Percentiles rank a stretch among this genome's conserved stretches.
Evolutionary conservation across 2,329 filamentous ascomycete species (phyloP).

Genomic region (Fusarium nodosum): DNA sequence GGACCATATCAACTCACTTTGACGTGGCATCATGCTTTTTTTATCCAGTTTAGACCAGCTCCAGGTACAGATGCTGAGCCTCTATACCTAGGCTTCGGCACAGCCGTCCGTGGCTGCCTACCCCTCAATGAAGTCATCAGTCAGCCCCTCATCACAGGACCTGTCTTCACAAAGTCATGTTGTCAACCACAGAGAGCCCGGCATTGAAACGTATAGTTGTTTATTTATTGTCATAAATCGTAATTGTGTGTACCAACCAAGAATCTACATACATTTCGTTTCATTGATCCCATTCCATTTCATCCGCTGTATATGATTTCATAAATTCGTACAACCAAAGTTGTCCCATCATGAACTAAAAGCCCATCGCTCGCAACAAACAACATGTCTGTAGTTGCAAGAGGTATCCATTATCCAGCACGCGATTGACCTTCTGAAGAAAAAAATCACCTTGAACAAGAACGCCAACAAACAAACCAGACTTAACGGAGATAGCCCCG

Average conservation of each 20-base stretch:
- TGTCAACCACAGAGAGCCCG: background rate
- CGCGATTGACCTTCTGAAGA: constrained; percentile 15
- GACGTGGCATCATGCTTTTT: background rate
- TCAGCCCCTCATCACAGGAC: constrained; percentile 6
- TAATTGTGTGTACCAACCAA: constrained; percentile 38
- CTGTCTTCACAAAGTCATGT: background rate
- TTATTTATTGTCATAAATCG: constrained; percentile 43
- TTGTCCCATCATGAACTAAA: constrained; percentile 32
- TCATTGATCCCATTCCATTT: constrained; percentile 13
- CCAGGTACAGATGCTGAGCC: background rate
- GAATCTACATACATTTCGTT: constrained; percentile 41
- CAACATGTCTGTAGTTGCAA: constrained; percentile 39
- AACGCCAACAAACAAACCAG: constrained; percentile 38
- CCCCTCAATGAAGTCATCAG: constrained; percentile 33
- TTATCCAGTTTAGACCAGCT: background rate
- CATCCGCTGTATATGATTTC: constrained; percentile 43
- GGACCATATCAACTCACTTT: background rate
- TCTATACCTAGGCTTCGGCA: background rate
- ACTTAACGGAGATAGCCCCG: constrained; percentile 49
- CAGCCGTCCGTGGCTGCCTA: background rate
- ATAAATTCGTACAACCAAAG: constrained; percentile 41
- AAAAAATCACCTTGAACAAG: constrained; percentile 27
- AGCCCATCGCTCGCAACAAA: constrained; percentile 20
- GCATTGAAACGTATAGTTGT: constrained; percentile 6
- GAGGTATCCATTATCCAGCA: constrained; percentile 35